Percentiles rank a stretch among this genome's conserved stretches.
These are phyloP conservation scores for Colletotrichum spinosum DNA, from an alignment of 2,329 filamentous ascomycete species.

Conservation along the genomic window DNA sequence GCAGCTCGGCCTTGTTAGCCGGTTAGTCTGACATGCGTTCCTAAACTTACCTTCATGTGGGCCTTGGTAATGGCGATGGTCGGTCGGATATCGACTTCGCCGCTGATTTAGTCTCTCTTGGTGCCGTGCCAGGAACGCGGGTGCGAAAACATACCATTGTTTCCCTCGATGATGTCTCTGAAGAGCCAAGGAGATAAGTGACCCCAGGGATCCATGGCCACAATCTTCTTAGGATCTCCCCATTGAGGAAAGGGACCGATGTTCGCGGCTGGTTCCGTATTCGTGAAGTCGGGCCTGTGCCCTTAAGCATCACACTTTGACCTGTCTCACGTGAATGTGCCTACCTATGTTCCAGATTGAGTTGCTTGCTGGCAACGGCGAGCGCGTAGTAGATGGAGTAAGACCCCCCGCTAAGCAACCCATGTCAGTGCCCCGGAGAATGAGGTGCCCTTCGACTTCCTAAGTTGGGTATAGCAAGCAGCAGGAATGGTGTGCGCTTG, in stretches of 20 bases:
- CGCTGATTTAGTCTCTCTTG: neutral
- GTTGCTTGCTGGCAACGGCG: constrained; percentile 90
- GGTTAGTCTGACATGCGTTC: constrained; percentile 25
- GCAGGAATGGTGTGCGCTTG: neutral
- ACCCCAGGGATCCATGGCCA: constrained; percentile 95
- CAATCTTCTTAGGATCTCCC: constrained; percentile 92
- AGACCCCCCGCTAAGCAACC: constrained; percentile 74
- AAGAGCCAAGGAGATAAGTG: constrained; percentile 88
- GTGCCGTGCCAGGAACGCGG: no score
- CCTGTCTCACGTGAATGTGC: constrained; percentile 26
- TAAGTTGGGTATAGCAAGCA: no score
- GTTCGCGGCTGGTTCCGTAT: constrained; percentile 91
- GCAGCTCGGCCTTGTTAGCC: constrained; percentile 63
- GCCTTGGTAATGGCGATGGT: constrained; percentile 93
- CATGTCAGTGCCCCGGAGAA: neutral
- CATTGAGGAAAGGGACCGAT: constrained; percentile 93
- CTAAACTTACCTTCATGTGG: constrained; percentile 78
- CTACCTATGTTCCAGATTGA: constrained; percentile 81
- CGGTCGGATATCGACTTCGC: constrained; percentile 81
- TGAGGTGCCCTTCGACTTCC: neutral
- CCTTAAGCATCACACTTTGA: neutral
- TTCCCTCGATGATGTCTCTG: constrained; percentile 80
- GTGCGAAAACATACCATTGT: constrained; percentile 65
- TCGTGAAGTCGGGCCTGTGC: constrained; percentile 67
- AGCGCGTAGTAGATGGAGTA: constrained; percentile 97